Conservation (phyloP, 108 stramenopile species). For the Discostella stelligeroides region DNA sequence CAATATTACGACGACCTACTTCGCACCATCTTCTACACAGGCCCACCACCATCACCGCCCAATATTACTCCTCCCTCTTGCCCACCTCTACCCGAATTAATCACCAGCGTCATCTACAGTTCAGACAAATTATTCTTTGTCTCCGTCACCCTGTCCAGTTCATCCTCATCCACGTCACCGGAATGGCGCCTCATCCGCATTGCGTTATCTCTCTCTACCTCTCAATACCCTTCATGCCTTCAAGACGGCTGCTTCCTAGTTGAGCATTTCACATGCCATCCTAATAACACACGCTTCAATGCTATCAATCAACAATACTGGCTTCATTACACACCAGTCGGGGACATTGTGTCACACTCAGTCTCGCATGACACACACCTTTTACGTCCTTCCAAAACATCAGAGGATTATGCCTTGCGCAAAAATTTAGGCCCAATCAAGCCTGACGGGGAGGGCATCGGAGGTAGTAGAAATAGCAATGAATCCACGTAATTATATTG, state of each 20-base stretch:
- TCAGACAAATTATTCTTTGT: constrained; percentile 16
- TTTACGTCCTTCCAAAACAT: not conserved
- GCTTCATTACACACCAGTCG: not conserved
- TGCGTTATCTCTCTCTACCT: not conserved
- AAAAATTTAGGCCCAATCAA: not conserved
- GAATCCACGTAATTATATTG: too few species aligned
- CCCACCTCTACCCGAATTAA: not conserved
- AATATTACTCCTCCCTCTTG: not conserved
- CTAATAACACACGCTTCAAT: not conserved
- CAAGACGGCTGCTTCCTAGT: not conserved
- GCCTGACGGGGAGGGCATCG: too few species aligned
- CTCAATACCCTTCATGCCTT: not conserved
- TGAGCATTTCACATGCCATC: not conserved
- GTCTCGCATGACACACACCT: not conserved
- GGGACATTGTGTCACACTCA: not conserved
- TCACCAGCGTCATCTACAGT: constrained; percentile 1
- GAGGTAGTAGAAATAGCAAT: too few species aligned
- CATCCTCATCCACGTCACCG: not conserved
- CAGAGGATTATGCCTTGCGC: not conserved
- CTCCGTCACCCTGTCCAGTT: not conserved
- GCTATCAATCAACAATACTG: not conserved
- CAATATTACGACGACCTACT: constrained; percentile 5
- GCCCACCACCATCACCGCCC: constrained; percentile 2
- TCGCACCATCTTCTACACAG: not conserved
- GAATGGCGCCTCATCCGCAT: not conserved